Conservation (phyloP, 768 basidiomycete species). For the Mycena belliarum region DNA sequence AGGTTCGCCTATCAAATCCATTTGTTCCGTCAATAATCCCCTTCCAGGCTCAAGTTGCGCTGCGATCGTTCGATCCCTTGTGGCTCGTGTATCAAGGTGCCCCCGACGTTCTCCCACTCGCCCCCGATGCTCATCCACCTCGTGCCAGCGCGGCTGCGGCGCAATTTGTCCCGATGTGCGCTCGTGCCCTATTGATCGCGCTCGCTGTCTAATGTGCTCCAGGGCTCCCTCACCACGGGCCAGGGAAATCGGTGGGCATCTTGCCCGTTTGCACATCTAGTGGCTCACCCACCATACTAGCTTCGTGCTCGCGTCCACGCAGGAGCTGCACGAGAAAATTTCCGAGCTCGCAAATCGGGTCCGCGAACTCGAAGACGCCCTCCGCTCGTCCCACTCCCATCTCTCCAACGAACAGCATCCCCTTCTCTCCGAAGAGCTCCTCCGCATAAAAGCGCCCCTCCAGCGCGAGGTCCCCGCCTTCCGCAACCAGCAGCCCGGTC, state of each 20-base stretch:
- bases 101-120: constrained; percentile 23
- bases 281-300: constrained; percentile 31
- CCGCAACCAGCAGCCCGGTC: constrained; percentile 36
- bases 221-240: constrained; percentile 80
- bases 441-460: constrained; percentile 74
- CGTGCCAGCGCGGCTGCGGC: constrained; percentile 62
- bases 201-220: constrained; percentile 15
- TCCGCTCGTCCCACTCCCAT: constrained; percentile 60
- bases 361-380: constrained; percentile 73
- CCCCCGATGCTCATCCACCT: constrained; percentile 1
- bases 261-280: no score
- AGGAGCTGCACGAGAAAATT: constrained; percentile 83
- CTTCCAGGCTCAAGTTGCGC: constrained; percentile 59
- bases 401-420: constrained; percentile 64
- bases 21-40: constrained; percentile 4
- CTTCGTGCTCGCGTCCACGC: constrained; percentile 78
- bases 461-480: constrained; percentile 60
- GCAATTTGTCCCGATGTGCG: constrained; percentile 81
- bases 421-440: constrained; percentile 68
- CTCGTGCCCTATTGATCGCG: constrained; percentile 20
- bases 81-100: constrained; percentile 74
- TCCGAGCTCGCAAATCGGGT: constrained; percentile 71
- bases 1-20: constrained; percentile 41
- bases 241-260: constrained; percentile 71
- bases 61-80: constrained; percentile 81